Evolutionary conservation across 306 rosid genomes (phyloP), one percentile per base, ranked within the genome.

Genomic region (Casuarina glauca): DNA sequence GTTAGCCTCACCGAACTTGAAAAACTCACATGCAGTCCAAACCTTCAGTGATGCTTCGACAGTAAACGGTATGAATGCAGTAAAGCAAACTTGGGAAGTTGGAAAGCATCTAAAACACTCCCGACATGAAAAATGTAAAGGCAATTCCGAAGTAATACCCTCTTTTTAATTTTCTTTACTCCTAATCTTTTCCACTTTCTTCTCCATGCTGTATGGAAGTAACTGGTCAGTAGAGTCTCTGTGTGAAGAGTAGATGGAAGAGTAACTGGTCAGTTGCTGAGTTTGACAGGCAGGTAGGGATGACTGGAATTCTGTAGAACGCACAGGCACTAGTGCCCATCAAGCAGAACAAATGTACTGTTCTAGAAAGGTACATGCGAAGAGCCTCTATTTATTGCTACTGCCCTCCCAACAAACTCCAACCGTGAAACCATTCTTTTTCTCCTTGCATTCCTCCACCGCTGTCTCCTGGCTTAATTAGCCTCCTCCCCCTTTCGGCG

Each of bases 241-340:
- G 20, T 4, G 32, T 43, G 85, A 76, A 75, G 52, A 77, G 82
- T 83, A 81, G 86, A 73, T 80, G 19, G 76, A 67, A 43, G 71
- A 74, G 57, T 12, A 70, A 46, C 32, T 26, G 32, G 32, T 26
- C 71, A 5, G 83, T 17, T 68, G 80, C 49, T 74, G 64, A 45
- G 68, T 75, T 80, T 80, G 86, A 82, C 69, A n/a, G 77, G 72
- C 49, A 67, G 89, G 42, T 80, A 68, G 63, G 51, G 69, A 53
- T 44, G 32, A 63, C 49, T 38, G 16, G 70, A 64, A 64, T 48
- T 10, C 16, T 3, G 48, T 64, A 64, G 48, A 39, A 7, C 32
- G 4, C 26, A 26, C 10, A 6, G 4, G 4, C 13, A 36, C 44
- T 16, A 1, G 45, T 38, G 32, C 32, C 32, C 32, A 26, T 26